These are phyloP conservation scores for Aquilaria yunnanensis DNA, from an alignment of 345 rosid species.

Conservation along the genomic window DNA sequence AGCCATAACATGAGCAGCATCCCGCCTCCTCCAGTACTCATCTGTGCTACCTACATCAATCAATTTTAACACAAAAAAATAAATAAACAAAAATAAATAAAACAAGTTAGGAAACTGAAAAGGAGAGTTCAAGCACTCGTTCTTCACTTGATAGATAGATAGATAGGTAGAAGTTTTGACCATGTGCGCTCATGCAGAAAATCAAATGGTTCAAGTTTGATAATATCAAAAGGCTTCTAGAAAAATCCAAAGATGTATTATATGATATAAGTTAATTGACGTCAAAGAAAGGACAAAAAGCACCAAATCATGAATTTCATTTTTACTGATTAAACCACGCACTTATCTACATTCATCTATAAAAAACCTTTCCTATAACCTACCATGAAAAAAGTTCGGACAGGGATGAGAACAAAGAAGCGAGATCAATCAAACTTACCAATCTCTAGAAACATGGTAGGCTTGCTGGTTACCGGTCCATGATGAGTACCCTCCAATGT, in stretches of 20 bases:
- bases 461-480: constrained; percentile 79
- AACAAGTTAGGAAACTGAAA: not conserved
- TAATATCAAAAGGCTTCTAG: not conserved
- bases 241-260: too few species aligned
- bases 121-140: not conserved
- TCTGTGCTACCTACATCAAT: constrained; percentile 68
- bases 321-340: too few species aligned
- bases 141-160: too few species aligned
- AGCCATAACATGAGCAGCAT: constrained; percentile 83
- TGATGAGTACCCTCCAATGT: constrained; percentile 96
- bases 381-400: too few species aligned
- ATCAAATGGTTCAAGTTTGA: too few species aligned
- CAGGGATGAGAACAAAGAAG: too few species aligned
- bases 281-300: too few species aligned
- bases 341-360: too few species aligned
- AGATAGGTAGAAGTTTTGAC: too few species aligned
- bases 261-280: not conserved
- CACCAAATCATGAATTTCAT: too few species aligned
- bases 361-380: too few species aligned
- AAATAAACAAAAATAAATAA: not conserved
- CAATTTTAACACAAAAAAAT: not conserved
- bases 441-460: constrained; percentile 87
- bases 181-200: too few species aligned
- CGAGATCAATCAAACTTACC: constrained; percentile 30
- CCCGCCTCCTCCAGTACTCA: constrained; percentile 83